A percentile compares a stretch with the other conserved stretches of the same genome.
Evolutionary conservation across 2,329 filamentous ascomycete genomes (phyloP).

Genomic region (Geosmithia putterillii): DNA sequence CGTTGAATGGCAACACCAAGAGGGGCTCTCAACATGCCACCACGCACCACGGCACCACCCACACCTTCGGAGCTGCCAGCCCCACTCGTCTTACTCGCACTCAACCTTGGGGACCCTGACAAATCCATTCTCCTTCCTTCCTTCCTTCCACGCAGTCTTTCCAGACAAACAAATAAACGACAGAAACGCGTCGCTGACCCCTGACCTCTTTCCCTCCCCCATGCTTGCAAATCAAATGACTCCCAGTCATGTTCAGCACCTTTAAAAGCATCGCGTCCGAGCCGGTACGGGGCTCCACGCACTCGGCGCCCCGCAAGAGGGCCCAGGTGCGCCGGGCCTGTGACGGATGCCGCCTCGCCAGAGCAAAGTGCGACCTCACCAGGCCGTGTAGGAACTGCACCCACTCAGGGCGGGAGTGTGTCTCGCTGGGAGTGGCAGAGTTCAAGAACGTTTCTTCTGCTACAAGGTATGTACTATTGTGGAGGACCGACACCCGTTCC

Average conservation of each 20-base stretch:
- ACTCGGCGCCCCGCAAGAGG: neutral
- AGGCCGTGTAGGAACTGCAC: slow-evolving; percentile 2
- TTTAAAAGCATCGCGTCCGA: neutral
- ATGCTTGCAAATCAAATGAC: neutral
- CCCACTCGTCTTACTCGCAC: too few relatives aligned
- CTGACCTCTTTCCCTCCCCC: too few relatives aligned
- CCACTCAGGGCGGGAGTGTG: neutral
- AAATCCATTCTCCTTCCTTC: neutral
- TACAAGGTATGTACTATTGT: neutral
- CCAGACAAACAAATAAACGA: neutral
- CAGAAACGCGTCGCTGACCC: too few relatives aligned
- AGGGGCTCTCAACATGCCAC: too few relatives aligned
- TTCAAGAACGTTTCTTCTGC: slow-evolving; percentile 1
- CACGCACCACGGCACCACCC: too few relatives aligned
- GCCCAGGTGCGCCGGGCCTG: slow-evolving; percentile 2
- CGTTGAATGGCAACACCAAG: too few relatives aligned
- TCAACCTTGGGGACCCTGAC: neutral
- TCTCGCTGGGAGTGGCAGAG: neutral
- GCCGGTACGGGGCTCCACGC: neutral
- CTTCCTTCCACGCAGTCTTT: neutral
- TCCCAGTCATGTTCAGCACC: neutral
- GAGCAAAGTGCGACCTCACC: slow-evolving; percentile 1
- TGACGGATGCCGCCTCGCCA: slow-evolving; percentile 1
- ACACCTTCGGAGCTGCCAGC: too few relatives aligned
- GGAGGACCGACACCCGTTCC: neutral